Conservation (phyloP, 495 filamentous ascomycete genomes). For the Lasiosphaeria hispida region DNA sequence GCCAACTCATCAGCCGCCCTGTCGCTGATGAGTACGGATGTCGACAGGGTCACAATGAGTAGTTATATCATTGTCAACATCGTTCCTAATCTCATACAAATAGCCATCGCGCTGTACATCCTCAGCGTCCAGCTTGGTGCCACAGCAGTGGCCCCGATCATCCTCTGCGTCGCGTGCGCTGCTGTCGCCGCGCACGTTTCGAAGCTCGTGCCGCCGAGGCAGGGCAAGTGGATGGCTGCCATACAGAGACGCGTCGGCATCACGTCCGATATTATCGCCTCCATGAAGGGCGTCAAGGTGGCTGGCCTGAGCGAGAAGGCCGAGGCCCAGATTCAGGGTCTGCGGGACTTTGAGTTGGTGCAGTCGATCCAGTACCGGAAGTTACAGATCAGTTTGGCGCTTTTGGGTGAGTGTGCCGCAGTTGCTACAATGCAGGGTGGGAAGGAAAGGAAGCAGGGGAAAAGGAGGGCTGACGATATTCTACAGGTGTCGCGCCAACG, state of each 20-base stretch:
- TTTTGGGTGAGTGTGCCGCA: constrained; percentile 7
- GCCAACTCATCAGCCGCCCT: constrained; percentile 23
- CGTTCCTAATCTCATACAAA: constrained; percentile 8
- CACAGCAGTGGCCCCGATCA: constrained; percentile 18
- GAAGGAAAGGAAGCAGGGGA: background rate
- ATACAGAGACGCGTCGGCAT: constrained; percentile 34
- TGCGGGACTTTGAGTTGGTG: constrained; percentile 53
- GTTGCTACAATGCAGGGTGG: no score
- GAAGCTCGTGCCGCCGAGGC: constrained; percentile 18
- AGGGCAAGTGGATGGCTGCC: constrained; percentile 37
- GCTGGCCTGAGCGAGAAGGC: constrained; percentile 33
- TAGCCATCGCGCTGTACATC: constrained; percentile 10
- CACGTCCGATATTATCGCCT: constrained; percentile 34
- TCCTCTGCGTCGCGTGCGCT: constrained; percentile 8
- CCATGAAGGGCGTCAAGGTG: constrained; percentile 44
- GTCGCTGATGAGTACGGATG: constrained; percentile 31
- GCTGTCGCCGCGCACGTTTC: background rate
- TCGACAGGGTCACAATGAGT: constrained; percentile 23
- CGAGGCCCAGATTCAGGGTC: constrained; percentile 40
- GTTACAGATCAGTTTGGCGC: constrained; percentile 10
- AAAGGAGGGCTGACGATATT: no score
- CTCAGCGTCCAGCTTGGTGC: constrained; percentile 8
- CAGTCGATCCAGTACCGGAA: constrained; percentile 17
- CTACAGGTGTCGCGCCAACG: constrained; percentile 15
- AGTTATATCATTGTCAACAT: constrained; percentile 4